These are phyloP conservation scores for Sclerotinia borealis DNA, from an alignment of 2,329 filamentous ascomycete genomes.

Conservation along the genomic window DNA sequence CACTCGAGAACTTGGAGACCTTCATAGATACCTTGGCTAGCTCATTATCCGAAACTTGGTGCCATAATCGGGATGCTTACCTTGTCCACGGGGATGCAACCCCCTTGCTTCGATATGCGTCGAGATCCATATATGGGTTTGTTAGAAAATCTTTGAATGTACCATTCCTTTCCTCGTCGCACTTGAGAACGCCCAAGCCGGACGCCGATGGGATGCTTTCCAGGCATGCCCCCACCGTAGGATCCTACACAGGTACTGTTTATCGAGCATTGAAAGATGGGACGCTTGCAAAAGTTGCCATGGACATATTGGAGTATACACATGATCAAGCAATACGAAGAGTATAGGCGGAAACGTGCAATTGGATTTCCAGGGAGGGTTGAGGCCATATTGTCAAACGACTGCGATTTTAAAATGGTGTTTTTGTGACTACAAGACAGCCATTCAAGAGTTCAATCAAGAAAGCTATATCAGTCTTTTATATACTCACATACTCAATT, in stretches of 20 bases:
- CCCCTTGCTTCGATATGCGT: constrained; percentile 15
- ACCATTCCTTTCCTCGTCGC: constrained; percentile 6
- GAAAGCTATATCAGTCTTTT: too few species aligned
- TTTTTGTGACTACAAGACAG: too few species aligned
- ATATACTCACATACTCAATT: neutral
- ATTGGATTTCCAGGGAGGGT: neutral
- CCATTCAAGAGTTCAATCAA: accelerated
- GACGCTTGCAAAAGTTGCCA: neutral
- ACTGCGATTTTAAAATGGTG: too few species aligned
- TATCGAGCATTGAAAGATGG: neutral
- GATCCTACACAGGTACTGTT: neutral
- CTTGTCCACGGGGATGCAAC: constrained; percentile 12
- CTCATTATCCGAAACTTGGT: neutral
- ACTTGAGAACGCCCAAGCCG: neutral
- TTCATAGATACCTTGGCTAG: constrained; percentile 3
- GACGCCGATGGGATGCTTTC: neutral
- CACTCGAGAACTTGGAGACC: neutral
- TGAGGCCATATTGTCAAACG: too few species aligned
- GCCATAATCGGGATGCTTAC: constrained; percentile 13
- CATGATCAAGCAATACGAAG: neutral
- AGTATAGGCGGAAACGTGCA: neutral
- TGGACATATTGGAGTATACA: neutral
- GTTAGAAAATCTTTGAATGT: constrained; percentile 6
- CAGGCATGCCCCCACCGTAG: neutral
- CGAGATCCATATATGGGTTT: constrained; percentile 17